These are phyloP conservation scores for Populus alba DNA, from an alignment of 345 rosid species.

Conservation along the genomic window DNA sequence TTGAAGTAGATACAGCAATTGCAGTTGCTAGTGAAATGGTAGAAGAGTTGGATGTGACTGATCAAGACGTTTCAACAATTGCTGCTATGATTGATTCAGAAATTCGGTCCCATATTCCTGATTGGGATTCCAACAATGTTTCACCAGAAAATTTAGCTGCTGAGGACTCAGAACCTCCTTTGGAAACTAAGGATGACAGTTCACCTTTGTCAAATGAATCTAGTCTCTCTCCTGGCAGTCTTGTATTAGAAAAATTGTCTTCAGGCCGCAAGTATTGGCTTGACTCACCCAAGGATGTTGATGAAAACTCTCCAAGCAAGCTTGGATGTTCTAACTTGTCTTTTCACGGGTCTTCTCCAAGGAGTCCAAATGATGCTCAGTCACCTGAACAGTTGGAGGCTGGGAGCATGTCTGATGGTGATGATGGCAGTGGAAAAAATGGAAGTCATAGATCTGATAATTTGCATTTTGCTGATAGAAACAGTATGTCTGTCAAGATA, in stretches of 20 bases:
- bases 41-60: constrained; percentile 80
- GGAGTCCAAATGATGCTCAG: constrained; percentile 11
- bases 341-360: constrained; percentile 17
- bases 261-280: constrained; percentile 91
- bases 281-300: constrained; percentile 50
- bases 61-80: constrained; percentile 78
- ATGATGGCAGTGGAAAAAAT: constrained; percentile 4
- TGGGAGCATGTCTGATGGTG: constrained; percentile 3
- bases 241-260: constrained; percentile 66
- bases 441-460: background rate
- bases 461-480: background rate
- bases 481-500: constrained; percentile 19
- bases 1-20: constrained; percentile 74
- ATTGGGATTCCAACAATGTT: constrained; percentile 51
- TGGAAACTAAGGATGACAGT: constrained; percentile 25
- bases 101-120: constrained; percentile 66
- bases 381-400: constrained; percentile 17
- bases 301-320: constrained; percentile 42
- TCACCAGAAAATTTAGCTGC: constrained; percentile 14
- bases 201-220: constrained; percentile 22
- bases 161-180: constrained; percentile 22
- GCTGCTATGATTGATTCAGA: constrained; percentile 73
- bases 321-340: constrained; percentile 31
- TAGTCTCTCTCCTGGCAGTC: constrained; percentile 35
- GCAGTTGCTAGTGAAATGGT: constrained; percentile 97